Evolutionary conservation across 345 rosid species (phyloP).

Genomic region (Eutrema heterophyllum): DNA sequence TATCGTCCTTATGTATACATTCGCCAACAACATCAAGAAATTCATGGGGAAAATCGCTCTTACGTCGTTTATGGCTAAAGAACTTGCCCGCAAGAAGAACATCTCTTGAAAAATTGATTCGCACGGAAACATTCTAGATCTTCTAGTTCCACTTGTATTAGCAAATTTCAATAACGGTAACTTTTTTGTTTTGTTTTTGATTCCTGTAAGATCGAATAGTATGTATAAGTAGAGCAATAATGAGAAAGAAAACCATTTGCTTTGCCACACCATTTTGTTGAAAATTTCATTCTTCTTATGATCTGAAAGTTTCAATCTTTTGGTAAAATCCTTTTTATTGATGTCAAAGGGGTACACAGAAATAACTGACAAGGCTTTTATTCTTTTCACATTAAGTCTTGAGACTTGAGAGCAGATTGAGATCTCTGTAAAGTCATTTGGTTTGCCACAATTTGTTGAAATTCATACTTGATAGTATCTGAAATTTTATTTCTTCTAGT

Average conservation of each 20-base stretch:
- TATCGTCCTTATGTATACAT: conserved; percentile 60
- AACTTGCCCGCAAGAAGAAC: conserved; percentile 38
- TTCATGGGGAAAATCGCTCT: conserved; percentile 64
- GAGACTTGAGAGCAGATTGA: no score
- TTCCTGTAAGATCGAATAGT: background rate
- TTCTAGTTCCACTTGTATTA: background rate
- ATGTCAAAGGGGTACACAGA: no score
- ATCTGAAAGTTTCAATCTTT: no score
- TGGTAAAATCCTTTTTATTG: no score
- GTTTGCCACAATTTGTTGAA: background rate
- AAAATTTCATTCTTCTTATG: no score
- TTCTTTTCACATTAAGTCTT: no score
- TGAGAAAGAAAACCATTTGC: no score
- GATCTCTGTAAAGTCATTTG: background rate
- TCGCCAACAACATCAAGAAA: conserved; percentile 72
- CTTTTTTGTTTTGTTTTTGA: background rate
- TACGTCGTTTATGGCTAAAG: conserved; percentile 43
- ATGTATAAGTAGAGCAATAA: no score
- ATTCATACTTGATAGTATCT: background rate
- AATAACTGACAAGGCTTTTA: no score
- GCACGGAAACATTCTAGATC: background rate
- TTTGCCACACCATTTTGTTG: no score
- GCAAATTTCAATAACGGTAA: background rate
- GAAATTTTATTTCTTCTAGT: background rate
- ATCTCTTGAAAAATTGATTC: background rate